Base-by-base conservation (phyloP, 768 basidiomycete species). In the Sistotremastrum suecicum region DNA sequence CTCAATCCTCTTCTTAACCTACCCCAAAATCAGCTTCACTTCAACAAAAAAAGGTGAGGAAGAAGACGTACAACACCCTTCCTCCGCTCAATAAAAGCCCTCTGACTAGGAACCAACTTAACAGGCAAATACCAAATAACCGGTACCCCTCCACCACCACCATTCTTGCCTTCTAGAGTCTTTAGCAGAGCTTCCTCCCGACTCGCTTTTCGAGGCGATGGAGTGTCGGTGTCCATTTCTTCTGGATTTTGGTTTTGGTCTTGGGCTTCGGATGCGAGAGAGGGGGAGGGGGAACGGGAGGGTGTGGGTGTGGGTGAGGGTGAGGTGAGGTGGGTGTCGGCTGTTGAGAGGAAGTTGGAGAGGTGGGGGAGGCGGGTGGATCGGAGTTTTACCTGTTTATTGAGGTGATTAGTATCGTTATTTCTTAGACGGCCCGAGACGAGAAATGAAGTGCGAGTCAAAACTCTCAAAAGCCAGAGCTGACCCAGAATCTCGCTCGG, bases 91-190 rank as follows among this genome's bases (percentile, higher is more conserved):
- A 88, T 54, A 52, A 85, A 85, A 3, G 70, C 65, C 59, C 82
- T 80, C 62, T 89, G 85, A 11, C 72, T 68, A 20, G 80, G 69
- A 0, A 75, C 73, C 20, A 88, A 69, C 46, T 80, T 63, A 34
- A 71, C 74, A 33, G 85, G 85, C 41, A 85, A 74, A 54, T 85
- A 89, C 54, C 80, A 86, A 10, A 88, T 54, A 3, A 84, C 81
- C 20, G 84, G 79, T 20, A 20, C n/a, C n/a, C n/a, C n/a, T n/a
- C n/a, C n/a, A n/a, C n/a, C n/a, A n/a, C n/a, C n/a, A n/a, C n/a
- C n/a, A n/a, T n/a, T n/a, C n/a, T n/a, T n/a, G n/a, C n/a, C n/a
- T n/a, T n/a, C 20, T 20, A 20, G 20, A 20, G 20, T 20, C 20
- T 20, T 20, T 20, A 20, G 20, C 20, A 20, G 20, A 20, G 20